Percentiles rank a stretch among this genome's conserved stretches.
Evolutionary conservation across 805 yeast species (phyloP).

Genomic region (Ogataea corticis): DNA sequence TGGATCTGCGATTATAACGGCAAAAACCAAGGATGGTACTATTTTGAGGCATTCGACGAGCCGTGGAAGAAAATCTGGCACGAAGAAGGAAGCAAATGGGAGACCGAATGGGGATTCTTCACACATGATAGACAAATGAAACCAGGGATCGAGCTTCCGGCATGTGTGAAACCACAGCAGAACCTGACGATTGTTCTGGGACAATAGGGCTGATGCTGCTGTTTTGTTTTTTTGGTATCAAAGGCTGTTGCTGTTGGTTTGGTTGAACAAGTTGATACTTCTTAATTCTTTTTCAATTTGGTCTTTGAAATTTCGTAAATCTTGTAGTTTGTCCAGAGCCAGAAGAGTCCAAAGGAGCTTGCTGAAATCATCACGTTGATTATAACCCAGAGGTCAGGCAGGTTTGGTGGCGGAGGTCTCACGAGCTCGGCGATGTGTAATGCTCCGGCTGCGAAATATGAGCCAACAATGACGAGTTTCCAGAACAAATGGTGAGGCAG

Average conservation of each 20-base stretch:
- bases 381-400: constrained; percentile 87
- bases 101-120: constrained; percentile 72
- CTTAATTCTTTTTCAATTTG: constrained; percentile 25
- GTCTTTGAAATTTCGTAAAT: constrained; percentile 36
- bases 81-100: constrained; percentile 54
- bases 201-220: neutral
- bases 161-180: constrained; percentile 24
- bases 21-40: constrained; percentile 49
- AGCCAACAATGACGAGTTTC: constrained; percentile 48
- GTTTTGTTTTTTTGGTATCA: neutral
- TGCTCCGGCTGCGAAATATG: constrained; percentile 48
- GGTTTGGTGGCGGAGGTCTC: constrained; percentile 52
- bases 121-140: constrained; percentile 48
- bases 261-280: neutral
- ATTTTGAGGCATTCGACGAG: constrained; percentile 71
- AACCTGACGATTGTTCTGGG: constrained; percentile 6
- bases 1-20: constrained; percentile 52
- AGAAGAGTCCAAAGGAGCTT: constrained; percentile 70
- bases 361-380: constrained; percentile 74
- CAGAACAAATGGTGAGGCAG: constrained; percentile 53
- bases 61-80: constrained; percentile 65
- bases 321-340: constrained; percentile 78
- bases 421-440: constrained; percentile 57
- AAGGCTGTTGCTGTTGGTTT: neutral
- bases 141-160: constrained; percentile 42